These are phyloP conservation scores for Suillus hirtellus DNA, from an alignment of 768 basidiomycete genomes.

Conservation along the genomic window DNA sequence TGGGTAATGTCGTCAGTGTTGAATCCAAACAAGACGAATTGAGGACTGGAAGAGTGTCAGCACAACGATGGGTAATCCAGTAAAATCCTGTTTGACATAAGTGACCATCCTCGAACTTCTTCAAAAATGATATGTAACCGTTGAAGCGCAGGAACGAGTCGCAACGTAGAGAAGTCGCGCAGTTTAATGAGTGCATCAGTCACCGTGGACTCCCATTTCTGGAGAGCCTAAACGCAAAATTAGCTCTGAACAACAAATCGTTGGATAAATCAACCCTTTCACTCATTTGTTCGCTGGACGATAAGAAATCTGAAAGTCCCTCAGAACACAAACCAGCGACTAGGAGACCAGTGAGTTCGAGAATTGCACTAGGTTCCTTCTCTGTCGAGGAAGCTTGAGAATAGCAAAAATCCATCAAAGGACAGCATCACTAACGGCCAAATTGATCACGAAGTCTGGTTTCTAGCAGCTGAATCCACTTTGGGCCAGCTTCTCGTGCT, in stretches of 20 bases:
- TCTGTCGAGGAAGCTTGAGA: conserved; percentile 39
- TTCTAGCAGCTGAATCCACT: conserved; percentile 70
- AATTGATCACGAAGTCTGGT: conserved; percentile 64
- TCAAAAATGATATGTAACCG: conserved; percentile 74
- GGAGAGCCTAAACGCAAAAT: conserved; percentile 56
- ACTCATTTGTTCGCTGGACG: conserved; percentile 77
- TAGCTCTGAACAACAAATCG: conserved; percentile 18
- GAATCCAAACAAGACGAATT: conserved; percentile 58
- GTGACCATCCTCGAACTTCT: conserved; percentile 78
- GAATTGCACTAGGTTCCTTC: conserved; percentile 58
- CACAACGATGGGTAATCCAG: conserved; percentile 13
- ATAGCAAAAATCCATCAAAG: not conserved
- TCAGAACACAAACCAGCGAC: conserved; percentile 74
- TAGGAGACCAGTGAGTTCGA: conserved; percentile 71
- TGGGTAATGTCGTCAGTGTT: conserved; percentile 46
- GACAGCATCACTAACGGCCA: conserved; percentile 49
- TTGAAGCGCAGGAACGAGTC: conserved; percentile 72
- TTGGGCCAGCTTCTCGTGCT: conserved; percentile 70
- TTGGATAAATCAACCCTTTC: conserved; percentile 58
- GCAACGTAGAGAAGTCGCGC: conserved; percentile 72
- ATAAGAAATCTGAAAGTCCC: conserved; percentile 69
- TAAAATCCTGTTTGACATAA: conserved; percentile 49
- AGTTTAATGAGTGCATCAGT: conserved; percentile 69
- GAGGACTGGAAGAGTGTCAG: conserved; percentile 46
- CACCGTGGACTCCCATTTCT: conserved; percentile 81